Evolutionary conservation across 768 basidiomycete species (phyloP), one percentile per base, ranked within the genome.

Genomic region (Suillus spraguei): DNA sequence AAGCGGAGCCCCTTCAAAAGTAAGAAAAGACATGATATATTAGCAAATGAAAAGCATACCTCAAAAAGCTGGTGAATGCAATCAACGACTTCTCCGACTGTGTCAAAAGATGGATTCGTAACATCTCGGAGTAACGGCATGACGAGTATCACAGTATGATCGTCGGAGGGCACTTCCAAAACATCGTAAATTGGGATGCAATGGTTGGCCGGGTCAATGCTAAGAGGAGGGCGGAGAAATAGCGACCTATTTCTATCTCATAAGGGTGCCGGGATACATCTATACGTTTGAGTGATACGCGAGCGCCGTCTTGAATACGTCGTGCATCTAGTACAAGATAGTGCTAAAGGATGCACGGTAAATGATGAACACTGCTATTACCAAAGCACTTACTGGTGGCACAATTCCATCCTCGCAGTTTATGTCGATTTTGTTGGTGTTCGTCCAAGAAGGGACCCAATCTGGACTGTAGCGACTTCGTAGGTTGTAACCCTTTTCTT

Each of bases 1-100:
- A 79, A 79, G 50, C 71, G 65, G 3, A 80, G 60, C 0, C 78
- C 76, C 78, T 79, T 49, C 13, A 42, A 38, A 20, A 11, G 10
- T 28, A 33, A 35, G 14, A 56, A 11, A 4, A 22, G 22, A 1
- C 6, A 47, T 56, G 8, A 63, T 5, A 2, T 5, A 14, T 28
- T 46, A 10, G n/a, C 14, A 3, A 36, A 41, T 22, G 4, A 32
- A 22, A 4, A 49, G 38, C 28, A 22, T 60, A 73, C 71, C 64
- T 70, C 71, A 11, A 71, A 70, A 36, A 71, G 60, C 32, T 71
- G 69, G 24, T 63, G 64, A 50, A 70, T 60, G 38, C 66, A 72
- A 3, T 70, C 68, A 5, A 73, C 53, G 2, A 70, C 71, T 44
- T 72, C 71, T 13, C 71, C 67, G 1, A 70, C 62, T 1, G 65